phyloP scores from a whole-genome alignment of 352 stramenopile species.

The Lagenidium giganteum region DNA sequence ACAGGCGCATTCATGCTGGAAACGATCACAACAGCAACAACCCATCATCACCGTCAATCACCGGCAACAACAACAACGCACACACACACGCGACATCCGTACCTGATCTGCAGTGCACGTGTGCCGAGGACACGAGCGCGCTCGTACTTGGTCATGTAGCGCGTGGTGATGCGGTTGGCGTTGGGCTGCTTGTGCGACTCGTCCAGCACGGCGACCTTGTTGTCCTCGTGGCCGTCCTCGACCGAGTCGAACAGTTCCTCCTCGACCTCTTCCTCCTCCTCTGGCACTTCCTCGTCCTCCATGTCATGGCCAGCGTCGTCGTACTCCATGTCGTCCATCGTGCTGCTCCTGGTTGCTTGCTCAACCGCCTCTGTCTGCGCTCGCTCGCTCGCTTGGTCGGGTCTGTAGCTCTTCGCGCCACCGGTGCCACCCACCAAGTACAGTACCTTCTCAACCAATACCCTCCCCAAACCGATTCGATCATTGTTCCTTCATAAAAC shows the following conservation, averaged over 20 bases:
- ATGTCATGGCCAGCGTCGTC: constrained; percentile 74
- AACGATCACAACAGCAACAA: not conserved
- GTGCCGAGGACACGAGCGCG: constrained; percentile 97
- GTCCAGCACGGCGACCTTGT: constrained; percentile 73
- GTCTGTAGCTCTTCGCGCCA: too few species aligned
- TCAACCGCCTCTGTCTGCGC: too few species aligned
- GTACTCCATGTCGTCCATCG: constrained; percentile 86
- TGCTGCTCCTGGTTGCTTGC: too few species aligned
- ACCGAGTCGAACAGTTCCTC: constrained; percentile 67
- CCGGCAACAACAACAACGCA: not conserved
- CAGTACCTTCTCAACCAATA: too few species aligned
- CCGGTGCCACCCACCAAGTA: too few species aligned
- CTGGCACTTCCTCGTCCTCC: constrained; percentile 77
- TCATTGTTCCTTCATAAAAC: too few species aligned
- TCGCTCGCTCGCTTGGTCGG: too few species aligned
- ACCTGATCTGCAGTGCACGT: constrained; percentile 97
- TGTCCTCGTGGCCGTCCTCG: constrained; percentile 53
- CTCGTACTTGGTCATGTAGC: constrained; percentile 99
- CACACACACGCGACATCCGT: constrained; percentile 1
- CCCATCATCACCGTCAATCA: constrained; percentile 1
- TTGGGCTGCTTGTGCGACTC: constrained; percentile 86
- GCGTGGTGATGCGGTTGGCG: constrained; percentile 92
- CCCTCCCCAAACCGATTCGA: too few species aligned
- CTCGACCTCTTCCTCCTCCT: constrained; percentile 76
- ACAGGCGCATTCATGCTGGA: constrained; percentile 93